Base-by-base conservation (phyloP, 257 asterid genomes). In the Solanum sparsipilum region DNA sequence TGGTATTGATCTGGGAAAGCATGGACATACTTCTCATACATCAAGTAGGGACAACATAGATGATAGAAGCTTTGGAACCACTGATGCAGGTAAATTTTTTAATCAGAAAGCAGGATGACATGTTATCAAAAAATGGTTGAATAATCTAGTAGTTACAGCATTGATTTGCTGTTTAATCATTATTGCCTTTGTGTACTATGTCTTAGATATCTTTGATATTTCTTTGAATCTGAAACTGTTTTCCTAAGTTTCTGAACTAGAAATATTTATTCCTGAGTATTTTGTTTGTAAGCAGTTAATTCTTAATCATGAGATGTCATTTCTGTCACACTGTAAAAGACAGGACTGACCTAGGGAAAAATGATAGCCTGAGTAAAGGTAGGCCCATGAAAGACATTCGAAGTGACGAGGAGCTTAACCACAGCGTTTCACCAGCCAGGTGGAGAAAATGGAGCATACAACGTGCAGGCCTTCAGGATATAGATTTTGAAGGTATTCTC, bases 401-500 rank as follows among this genome's bases (percentile, higher is more conserved):
- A 70, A 88, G 85, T 87, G 65, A 90, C 34, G 89, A 85, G 86
- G 86, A 90, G 58, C 41, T 72, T 87, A 88, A 86, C 86, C 94
- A 88, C 36, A 91, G 87, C 58, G 71, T 87, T 56, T 93, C 92
- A 87, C 95, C 94, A 18, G 95, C 92, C 85, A 88, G 89, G 63
- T 95, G 98, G 99, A 94, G 93, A 91, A 89, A 90, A 75, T 95
- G 98, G 98, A 93, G 95, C 84, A 86, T 58, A 84, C 91, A 88
- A 25, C 92, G 94, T 67, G 93, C 98, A 44, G 97, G 95, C 27
- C 89, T 88, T 87, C 91, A 88, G 35, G 82, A 87, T 71, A 41
- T 75, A 11, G 93, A 92, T 35, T 93, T 94, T 88, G 99, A 96
- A 94, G 98, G 98, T 94, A 76, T 86, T 71, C 46, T 34, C 79